Conservation (phyloP, 768 basidiomycete species). For the Jaapia argillacea region DNA sequence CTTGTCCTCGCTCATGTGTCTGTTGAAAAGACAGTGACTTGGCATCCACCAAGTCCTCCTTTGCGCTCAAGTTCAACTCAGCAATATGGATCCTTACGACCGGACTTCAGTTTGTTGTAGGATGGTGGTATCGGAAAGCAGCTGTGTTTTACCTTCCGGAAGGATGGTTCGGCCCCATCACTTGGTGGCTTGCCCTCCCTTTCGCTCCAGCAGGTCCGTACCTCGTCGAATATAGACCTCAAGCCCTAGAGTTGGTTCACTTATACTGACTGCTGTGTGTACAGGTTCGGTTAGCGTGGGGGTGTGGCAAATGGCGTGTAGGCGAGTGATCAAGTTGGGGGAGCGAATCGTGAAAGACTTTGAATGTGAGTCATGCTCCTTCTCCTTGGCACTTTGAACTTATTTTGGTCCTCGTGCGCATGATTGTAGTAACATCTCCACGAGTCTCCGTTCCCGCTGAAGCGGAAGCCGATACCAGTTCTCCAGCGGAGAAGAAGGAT, state of each 20-base stretch:
- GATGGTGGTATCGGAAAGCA: constrained; percentile 86
- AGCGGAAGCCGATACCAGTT: no score
- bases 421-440: no score
- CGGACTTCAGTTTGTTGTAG: constrained; percentile 73
- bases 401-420: no score
- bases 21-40: constrained; percentile 55
- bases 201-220: constrained; percentile 77
- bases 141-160: constrained; percentile 90
- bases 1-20: background rate
- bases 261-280: constrained; percentile 2
- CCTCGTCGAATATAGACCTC: constrained; percentile 2
- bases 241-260: constrained; percentile 3
- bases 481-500: no score
- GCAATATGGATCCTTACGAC: constrained; percentile 80
- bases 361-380: constrained; percentile 28
- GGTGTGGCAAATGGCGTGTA: constrained; percentile 93
- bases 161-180: constrained; percentile 83
- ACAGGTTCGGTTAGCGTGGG: constrained; percentile 93
- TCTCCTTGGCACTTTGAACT: no score
- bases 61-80: constrained; percentile 63
- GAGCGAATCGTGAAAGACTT: constrained; percentile 67
- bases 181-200: constrained; percentile 84
- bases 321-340: constrained; percentile 68
- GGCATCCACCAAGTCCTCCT: constrained; percentile 73
- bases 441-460: no score